phyloP scores from a whole-genome alignment of 2,329 filamentous ascomycete species.

The Ceratocystis harringtonii region DNA sequence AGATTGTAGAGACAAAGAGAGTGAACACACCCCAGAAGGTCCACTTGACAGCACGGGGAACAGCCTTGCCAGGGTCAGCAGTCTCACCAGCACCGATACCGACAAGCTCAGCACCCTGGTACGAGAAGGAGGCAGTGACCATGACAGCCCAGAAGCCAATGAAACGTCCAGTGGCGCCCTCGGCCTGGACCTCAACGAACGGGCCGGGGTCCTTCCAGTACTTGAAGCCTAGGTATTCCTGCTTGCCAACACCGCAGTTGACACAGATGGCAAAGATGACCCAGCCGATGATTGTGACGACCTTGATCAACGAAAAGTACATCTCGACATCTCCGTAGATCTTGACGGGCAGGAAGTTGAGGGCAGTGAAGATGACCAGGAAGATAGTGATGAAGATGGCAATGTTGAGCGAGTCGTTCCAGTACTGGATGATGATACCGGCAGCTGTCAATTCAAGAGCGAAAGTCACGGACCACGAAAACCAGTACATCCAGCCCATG shows the following conservation, averaged over 20 bases:
- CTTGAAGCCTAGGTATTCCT: slow-evolving; percentile 60
- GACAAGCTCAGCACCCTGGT: slow-evolving; percentile 60
- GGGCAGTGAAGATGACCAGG: slow-evolving; percentile 50
- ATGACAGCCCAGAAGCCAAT: slow-evolving; percentile 56
- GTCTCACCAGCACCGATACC: slow-evolving; percentile 68
- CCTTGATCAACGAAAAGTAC: slow-evolving; percentile 64
- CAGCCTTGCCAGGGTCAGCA: slow-evolving; percentile 53
- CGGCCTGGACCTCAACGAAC: slow-evolving; percentile 45
- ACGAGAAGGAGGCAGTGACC: slow-evolving; percentile 54
- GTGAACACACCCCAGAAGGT: slow-evolving; percentile 62
- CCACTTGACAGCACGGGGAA: slow-evolving; percentile 57
- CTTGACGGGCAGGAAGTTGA: slow-evolving; percentile 58
- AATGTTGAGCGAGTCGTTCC: slow-evolving; percentile 46
- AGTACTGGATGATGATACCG: slow-evolving; percentile 63
- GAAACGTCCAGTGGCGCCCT: slow-evolving; percentile 42
- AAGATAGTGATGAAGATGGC: slow-evolving; percentile 62
- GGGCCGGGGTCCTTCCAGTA: slow-evolving; percentile 56
- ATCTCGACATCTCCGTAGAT: slow-evolving; percentile 68
- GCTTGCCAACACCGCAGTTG: slow-evolving; percentile 52
- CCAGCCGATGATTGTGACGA: slow-evolving; percentile 59
- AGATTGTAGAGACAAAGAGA: slow-evolving; percentile 49
- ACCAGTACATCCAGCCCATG: slow-evolving; percentile 77
- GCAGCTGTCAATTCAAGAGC: slow-evolving; percentile 59
- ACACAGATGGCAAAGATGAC: slow-evolving; percentile 63
- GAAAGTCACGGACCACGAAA: slow-evolving; percentile 58